Evolutionary conservation across 148 eudicot genomes (phyloP).

Genomic region (Polygonum aviculare): DNA sequence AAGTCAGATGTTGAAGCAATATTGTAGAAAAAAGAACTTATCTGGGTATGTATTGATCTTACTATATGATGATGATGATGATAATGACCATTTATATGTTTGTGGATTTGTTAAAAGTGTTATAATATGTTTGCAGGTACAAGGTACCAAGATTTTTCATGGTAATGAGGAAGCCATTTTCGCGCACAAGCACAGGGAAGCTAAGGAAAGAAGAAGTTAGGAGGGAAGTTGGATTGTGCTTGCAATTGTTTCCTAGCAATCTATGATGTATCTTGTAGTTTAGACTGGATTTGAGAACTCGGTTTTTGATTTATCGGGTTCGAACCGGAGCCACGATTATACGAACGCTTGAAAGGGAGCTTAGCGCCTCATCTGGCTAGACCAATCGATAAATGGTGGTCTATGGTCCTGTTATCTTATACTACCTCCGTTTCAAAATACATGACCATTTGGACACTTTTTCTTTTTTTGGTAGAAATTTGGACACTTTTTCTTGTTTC

Average conservation of each 20-base stretch:
- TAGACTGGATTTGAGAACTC: too few species aligned
- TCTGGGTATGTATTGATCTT: constrained; percentile 39
- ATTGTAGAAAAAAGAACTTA: constrained; percentile 41
- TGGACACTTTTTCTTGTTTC: too few species aligned
- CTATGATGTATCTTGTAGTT: constrained; percentile 18
- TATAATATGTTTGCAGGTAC: constrained; percentile 41
- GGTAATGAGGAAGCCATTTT: constrained; percentile 56
- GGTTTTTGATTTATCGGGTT: too few species aligned
- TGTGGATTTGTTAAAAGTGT: background rate
- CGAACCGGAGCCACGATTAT: too few species aligned
- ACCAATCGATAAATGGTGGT: too few species aligned
- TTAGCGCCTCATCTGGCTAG: too few species aligned
- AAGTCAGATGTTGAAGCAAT: constrained; percentile 38
- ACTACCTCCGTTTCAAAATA: too few species aligned
- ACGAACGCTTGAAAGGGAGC: too few species aligned
- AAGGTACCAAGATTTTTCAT: constrained; percentile 60
- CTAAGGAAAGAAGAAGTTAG: constrained; percentile 56
- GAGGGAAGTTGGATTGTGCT: constrained; percentile 33
- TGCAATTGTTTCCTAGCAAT: constrained; percentile 33
- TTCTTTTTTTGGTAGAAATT: too few species aligned
- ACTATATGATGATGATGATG: background rate
- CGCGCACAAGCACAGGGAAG: constrained; percentile 72
- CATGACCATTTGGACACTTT: too few species aligned
- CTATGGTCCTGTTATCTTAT: too few species aligned
- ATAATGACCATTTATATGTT: background rate